These are phyloP conservation scores for Silybum marianum DNA, from an alignment of 129 eudicot genomes.

Conservation along the genomic window DNA sequence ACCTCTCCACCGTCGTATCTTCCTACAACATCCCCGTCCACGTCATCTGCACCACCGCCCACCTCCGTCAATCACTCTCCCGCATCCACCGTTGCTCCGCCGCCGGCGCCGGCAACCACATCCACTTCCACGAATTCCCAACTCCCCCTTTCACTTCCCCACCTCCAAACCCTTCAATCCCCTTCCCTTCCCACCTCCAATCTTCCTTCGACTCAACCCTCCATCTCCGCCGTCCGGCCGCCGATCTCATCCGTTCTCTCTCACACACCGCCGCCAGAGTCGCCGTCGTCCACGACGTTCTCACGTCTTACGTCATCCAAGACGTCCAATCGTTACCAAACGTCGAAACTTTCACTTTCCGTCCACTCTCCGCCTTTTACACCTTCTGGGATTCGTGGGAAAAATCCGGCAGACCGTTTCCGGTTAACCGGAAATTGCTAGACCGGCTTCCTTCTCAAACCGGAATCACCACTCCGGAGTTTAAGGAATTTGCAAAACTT, in stretches of 20 bases:
- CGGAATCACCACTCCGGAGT: conserved; percentile 27
- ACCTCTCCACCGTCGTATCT: conserved; percentile 12
- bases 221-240: conserved; percentile 35
- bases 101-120: background rate
- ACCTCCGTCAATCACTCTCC: background rate
- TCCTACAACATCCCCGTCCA: conserved; percentile 16
- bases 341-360: conserved; percentile 41
- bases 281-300: conserved; percentile 38
- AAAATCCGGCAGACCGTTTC: conserved; percentile 24
- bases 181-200: conserved; percentile 42
- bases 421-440: background rate
- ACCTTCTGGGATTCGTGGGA: conserved; percentile 21
- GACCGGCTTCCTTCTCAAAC: conserved; percentile 17
- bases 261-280: conserved; percentile 9
- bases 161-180: conserved; percentile 27
- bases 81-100: background rate
- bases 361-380: conserved; percentile 33
- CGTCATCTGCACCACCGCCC: conserved; percentile 13
- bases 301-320: conserved; percentile 37
- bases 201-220: conserved; percentile 14
- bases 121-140: conserved; percentile 36
- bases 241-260: conserved; percentile 12
- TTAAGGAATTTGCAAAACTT: background rate
- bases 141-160: conserved; percentile 28
- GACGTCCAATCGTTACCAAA: conserved; percentile 37